Evolutionary conservation across 2,329 filamentous ascomycete genomes (phyloP).

Genomic region (Penicillium sp.): DNA sequence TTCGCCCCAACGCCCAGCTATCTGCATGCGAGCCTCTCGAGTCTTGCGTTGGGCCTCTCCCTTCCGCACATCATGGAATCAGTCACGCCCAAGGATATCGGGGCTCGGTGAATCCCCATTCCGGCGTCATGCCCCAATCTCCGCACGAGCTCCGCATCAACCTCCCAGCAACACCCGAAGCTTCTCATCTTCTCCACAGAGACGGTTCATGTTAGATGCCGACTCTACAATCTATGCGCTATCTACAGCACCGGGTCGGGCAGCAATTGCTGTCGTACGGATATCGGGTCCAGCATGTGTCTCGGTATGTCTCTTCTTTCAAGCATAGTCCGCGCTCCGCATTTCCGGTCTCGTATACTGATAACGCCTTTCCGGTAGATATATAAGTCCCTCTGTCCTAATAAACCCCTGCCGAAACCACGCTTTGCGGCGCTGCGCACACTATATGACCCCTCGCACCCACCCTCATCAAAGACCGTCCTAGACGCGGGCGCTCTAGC

Average conservation of each 20-base stretch:
- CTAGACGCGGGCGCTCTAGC: constrained; percentile 81
- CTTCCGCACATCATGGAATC: constrained; percentile 35
- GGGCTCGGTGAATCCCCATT: constrained; percentile 18
- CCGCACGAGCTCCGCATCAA: constrained; percentile 10
- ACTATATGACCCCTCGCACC: constrained; percentile 65
- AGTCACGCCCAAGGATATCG: constrained; percentile 1
- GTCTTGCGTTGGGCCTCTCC: constrained; percentile 35
- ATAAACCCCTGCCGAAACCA: constrained; percentile 60
- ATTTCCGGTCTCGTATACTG: constrained; percentile 1
- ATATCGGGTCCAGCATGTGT: constrained; percentile 80
- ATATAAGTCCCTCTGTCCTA: constrained; percentile 67
- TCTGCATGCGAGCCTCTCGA: constrained; percentile 41
- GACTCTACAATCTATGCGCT: constrained; percentile 83
- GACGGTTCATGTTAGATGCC: constrained; percentile 32
- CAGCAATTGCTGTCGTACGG: constrained; percentile 88
- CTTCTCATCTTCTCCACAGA: constrained; percentile 32
- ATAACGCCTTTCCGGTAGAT: constrained; percentile 57
- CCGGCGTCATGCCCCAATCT: constrained; percentile 21
- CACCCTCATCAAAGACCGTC: constrained; percentile 50
- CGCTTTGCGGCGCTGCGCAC: constrained; percentile 75
- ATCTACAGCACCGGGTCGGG: constrained; percentile 82
- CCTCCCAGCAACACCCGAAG: constrained; percentile 18
- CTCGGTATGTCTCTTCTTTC: constrained; percentile 55
- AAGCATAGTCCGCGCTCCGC: not conserved
- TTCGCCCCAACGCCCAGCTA: not conserved